phyloP scores from a whole-genome alignment of 805 yeast genomes.

The Zygosaccharomyces pseudorouxii region DNA sequence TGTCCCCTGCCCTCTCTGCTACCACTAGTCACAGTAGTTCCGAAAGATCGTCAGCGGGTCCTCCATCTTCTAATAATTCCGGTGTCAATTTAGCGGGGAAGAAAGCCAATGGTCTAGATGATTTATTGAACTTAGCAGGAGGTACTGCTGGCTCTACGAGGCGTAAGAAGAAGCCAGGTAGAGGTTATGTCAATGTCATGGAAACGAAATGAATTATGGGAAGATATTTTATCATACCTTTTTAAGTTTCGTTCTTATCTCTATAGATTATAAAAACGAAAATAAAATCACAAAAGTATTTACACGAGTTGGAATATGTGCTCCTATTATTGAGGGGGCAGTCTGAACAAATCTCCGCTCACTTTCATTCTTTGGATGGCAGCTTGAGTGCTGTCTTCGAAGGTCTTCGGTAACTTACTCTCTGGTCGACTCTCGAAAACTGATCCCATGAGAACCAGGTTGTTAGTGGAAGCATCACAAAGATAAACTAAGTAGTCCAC shows the following conservation, averaged over 20 bases:
- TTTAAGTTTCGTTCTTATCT: neutral
- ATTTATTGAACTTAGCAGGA: constrained; percentile 39
- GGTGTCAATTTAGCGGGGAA: constrained; percentile 30
- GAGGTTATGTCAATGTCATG: constrained; percentile 71
- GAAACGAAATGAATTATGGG: constrained; percentile 20
- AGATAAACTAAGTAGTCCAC: constrained; percentile 58
- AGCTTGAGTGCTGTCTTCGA: constrained; percentile 24
- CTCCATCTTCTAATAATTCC: constrained; percentile 15
- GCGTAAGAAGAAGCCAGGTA: constrained; percentile 43
- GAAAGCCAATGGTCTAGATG: constrained; percentile 44
- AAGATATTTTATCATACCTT: neutral
- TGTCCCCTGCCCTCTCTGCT: constrained; percentile 5
- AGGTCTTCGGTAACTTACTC: constrained; percentile 35
- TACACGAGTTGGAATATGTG: constrained; percentile 1
- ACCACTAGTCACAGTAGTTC: neutral
- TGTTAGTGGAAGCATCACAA: constrained; percentile 56
- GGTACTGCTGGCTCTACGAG: constrained; percentile 30
- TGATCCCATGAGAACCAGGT: constrained; percentile 58
- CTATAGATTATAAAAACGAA: neutral
- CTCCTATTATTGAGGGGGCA: constrained; percentile 13
- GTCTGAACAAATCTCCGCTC: constrained; percentile 33
- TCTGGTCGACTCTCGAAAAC: constrained; percentile 54
- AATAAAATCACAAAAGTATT: constrained; percentile 1
- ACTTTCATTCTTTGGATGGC: constrained; percentile 31
- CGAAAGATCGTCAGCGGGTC: constrained; percentile 13